Conservation (phyloP, 176 grass and related monocot species). For the Carex pumila region DNA sequence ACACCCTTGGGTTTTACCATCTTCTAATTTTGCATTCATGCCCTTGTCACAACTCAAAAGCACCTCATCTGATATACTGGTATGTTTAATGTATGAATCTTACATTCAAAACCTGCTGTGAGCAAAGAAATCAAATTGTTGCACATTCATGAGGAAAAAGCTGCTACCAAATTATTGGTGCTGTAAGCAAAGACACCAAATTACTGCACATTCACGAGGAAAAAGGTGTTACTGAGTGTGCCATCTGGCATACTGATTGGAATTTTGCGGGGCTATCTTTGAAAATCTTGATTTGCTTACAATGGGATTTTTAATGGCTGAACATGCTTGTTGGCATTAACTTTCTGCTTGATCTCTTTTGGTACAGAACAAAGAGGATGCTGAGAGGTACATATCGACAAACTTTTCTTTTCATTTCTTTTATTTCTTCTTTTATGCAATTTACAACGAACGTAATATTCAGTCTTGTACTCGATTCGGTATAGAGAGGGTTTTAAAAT, state of each 20-base stretch:
- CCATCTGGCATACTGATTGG: background rate
- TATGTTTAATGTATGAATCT: background rate
- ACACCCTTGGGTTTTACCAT: background rate
- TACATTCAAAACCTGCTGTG: background rate
- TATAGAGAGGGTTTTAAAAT: slow-evolving; percentile 56
- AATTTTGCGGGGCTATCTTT: background rate
- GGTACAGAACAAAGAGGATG: slow-evolving; percentile 24
- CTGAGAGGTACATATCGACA: slow-evolving; percentile 18
- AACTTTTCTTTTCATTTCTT: background rate
- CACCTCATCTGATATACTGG: background rate
- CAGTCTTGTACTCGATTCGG: slow-evolving; percentile 1
- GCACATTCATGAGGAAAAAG: background rate
- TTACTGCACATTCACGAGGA: background rate
- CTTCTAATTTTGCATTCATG: background rate
- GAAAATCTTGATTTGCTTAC: background rate
- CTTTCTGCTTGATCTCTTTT: background rate
- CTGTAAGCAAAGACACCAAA: background rate
- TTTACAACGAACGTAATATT: background rate
- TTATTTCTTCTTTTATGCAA: background rate
- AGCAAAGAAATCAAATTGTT: background rate
- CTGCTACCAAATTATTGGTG: background rate
- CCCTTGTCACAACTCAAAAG: background rate
- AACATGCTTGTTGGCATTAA: background rate
- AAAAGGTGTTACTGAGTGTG: background rate
- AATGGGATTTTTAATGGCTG: background rate